Conservation (phyloP, 1,284 basidiomycete genomes). For the Trichosporon ovoides region DNA sequence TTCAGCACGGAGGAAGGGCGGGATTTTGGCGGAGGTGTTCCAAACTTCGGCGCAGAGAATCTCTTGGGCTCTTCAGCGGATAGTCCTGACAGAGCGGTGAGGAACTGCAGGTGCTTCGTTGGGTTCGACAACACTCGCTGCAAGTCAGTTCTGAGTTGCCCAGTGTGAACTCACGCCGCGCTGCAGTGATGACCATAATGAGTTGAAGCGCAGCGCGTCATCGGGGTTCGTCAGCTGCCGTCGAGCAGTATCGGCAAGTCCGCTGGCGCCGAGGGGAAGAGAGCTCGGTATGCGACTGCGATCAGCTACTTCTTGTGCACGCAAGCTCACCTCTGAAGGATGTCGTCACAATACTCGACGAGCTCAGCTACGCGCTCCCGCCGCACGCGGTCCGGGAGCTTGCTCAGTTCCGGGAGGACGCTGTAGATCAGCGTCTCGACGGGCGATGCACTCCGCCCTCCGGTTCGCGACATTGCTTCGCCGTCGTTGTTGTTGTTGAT, state of each 20-base stretch:
- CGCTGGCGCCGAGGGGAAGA: constrained; percentile 12
- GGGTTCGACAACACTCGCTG: constrained; percentile 38
- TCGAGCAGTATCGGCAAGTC: constrained; percentile 12
- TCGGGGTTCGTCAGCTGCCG: constrained; percentile 5
- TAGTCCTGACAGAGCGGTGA: constrained; percentile 32
- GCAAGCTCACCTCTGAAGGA: constrained; percentile 38
- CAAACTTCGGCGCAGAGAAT: not conserved
- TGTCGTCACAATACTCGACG: constrained; percentile 36
- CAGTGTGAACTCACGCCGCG: constrained; percentile 13
- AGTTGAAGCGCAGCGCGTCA: constrained; percentile 10
- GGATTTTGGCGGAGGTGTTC: not conserved
- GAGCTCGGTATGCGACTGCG: constrained; percentile 16
- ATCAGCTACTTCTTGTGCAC: constrained; percentile 2
- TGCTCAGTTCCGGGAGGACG: constrained; percentile 30
- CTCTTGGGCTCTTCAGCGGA: not conserved
- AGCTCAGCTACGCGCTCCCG: constrained; percentile 39
- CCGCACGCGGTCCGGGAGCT: constrained; percentile 20
- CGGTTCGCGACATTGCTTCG: constrained; percentile 1
- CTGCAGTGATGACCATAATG: constrained; percentile 9
- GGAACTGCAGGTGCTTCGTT: constrained; percentile 40
- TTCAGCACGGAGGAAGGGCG: not conserved
- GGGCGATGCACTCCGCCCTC: constrained; percentile 13
- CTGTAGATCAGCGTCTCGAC: constrained; percentile 39
- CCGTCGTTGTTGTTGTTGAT: constrained; percentile 14
- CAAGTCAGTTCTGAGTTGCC: constrained; percentile 2